Evolutionary conservation across 1,284 basidiomycete species (phyloP), one percentile per base, ranked within the genome.

Genomic region (Megacollybia platyphylla): DNA sequence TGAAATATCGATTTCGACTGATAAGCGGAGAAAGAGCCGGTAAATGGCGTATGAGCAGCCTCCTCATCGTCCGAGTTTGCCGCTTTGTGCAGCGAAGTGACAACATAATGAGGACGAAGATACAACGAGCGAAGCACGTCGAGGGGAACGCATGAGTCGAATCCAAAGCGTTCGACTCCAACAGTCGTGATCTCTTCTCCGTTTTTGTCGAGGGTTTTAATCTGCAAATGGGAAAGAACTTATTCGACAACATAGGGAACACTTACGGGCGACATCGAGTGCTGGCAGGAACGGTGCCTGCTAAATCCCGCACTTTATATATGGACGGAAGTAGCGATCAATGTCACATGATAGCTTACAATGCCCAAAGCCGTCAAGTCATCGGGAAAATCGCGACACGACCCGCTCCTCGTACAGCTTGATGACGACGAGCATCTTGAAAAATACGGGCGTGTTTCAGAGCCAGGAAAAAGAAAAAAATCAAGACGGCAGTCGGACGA

Each of bases 1-100:
- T 87, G 74, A 64, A 74, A 91, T 55, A 87, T 85, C 18, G 87
- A 87, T 60, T 88, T 85, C 50, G 86, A 79, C 57, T 87, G 84
- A 61, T 83, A 87, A 27, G 68, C 63, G 31, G 67, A 63, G 44
- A 66, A 53, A 43, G 69, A 66, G 49, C 70, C 64, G 30, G 67
- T 71, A 57, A 76, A 76, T 50, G 67, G 67, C 44, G 73, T 70
- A 52, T 79, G 74, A 37, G 71, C 59, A 7, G 57, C 54, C 39
- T 66, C 67, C 44, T 64, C 57, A 40, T 63, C 61, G 13, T 65
- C 61, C 11, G 62, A 46, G 40, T 57, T 56, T 18, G 59, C 48
- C 32, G 64, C 59, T 28, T 53, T 50, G 15, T 64, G 58, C 32
- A 63, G 54, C 27, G 68, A 64, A 18, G 71, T 70, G 34, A 70